Evolutionary conservation across 371 early-diverging fungal genomes (phyloP), one percentile per base, ranked within the genome.

Genomic region (Zychaea mexicana): DNA sequence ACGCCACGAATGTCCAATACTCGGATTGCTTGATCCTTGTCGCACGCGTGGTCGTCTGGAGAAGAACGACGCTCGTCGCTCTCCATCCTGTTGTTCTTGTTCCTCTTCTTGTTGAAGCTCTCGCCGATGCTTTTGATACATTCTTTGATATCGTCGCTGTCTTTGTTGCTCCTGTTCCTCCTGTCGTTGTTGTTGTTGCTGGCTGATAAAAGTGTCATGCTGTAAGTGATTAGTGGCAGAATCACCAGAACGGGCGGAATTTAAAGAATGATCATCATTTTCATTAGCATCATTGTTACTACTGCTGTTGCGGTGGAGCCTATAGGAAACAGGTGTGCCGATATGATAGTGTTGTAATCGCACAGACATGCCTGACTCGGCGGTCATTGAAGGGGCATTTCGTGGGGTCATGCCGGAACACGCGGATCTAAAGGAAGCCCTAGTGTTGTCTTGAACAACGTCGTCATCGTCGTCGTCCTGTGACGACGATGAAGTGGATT

Each of bases 311-410:
- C n/a, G 58, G n/a, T n/a, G n/a, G 39, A 24, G 55, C 26, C n/a
- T 32, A 38, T 52, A 58, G n/a, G 65, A 57, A 8, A 59, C 56
- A 21, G 69, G 69, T 46, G 69, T 68, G n/a, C 69, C 69, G 17
- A 68, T 39, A 28, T 55, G 49, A 27, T 60, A 68, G 17, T 54
- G 69, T 22, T 64, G 61, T 30, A 61, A 61, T 33, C 65, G 60
- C 33, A 59, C 65, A 17, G 69, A 68, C 62, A 68, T 52, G 19
- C 31, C 57, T 8, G 66, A 65, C 8, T 54, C 57, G 1, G 61
- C 66, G 1, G 52, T 33, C 4, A 52, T 45, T 3, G 65, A 65
- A 42, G 54, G 13, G 2, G 36, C 17, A 3, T 22, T 38, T 19
- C 21, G 59, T 15, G 36, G 36, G 15, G 56, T 36, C 56, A 32